Evolutionary conservation across 352 stramenopile genomes (phyloP).

Genomic region (Phytophthora nicotianae): DNA sequence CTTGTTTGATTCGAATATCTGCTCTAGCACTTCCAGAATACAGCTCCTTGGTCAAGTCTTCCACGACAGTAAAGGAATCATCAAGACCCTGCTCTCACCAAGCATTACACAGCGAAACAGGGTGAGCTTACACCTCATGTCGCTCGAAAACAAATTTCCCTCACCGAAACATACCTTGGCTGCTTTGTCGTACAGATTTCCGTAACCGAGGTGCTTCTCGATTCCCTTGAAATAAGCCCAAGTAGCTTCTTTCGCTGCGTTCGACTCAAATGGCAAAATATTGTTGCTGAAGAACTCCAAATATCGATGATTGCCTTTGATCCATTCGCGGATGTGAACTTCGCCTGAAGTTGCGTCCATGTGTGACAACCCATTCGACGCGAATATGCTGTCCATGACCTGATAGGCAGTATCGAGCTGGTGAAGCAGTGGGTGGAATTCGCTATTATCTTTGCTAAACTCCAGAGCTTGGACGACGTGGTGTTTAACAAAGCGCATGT

Average conservation of each 20-base stretch:
- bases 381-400: constrained; percentile 31
- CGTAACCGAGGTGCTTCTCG: constrained; percentile 31
- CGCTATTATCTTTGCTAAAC: constrained; percentile 14
- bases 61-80: constrained; percentile 33
- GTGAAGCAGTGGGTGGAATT: constrained; percentile 25
- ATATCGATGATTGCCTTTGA: constrained; percentile 21
- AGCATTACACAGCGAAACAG: neutral
- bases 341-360: constrained; percentile 34
- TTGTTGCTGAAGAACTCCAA: constrained; percentile 37
- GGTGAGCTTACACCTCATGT: neutral
- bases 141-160: neutral
- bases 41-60: constrained; percentile 34
- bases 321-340: constrained; percentile 27
- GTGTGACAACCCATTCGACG: constrained; percentile 21
- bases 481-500: constrained; percentile 4
- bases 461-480: constrained; percentile 17
- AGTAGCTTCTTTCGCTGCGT: constrained; percentile 23
- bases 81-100: constrained; percentile 33
- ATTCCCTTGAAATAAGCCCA: constrained; percentile 37
- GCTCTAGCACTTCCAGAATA: constrained; percentile 15
- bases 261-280: constrained; percentile 27
- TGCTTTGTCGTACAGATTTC: constrained; percentile 30
- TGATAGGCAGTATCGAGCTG: constrained; percentile 28
- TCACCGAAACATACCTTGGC: constrained; percentile 11
- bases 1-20: constrained; percentile 32